A percentile compares a stretch with the other conserved stretches of the same genome.
These are phyloP conservation scores for Aspergillus ostianus DNA, from an alignment of 495 filamentous ascomycete genomes.

Conservation along the genomic window DNA sequence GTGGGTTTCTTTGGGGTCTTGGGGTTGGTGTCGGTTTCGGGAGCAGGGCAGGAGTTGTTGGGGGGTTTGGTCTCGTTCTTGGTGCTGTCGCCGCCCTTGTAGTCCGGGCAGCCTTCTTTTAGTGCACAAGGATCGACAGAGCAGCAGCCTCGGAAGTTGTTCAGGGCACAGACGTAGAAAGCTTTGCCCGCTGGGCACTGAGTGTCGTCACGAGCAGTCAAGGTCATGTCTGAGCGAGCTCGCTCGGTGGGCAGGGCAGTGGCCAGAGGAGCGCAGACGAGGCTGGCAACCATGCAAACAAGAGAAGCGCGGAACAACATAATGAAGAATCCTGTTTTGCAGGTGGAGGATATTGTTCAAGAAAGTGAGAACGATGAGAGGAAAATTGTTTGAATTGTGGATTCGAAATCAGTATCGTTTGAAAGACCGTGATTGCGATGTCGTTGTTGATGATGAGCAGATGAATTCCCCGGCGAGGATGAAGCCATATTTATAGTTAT, in stretches of 20 bases:
- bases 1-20: too few relatives aligned
- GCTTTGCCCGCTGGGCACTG: neutral
- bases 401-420: too few relatives aligned
- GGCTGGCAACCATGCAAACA: neutral
- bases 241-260: constrained; percentile 5
- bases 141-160: constrained; percentile 14
- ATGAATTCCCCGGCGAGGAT: neutral
- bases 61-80: neutral
- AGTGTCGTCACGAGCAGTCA: constrained; percentile 7
- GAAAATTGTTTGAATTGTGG: too few relatives aligned
- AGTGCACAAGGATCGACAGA: constrained; percentile 12
- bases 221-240: neutral
- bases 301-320: neutral
- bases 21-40: neutral
- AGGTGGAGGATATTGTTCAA: too few relatives aligned
- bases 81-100: neutral
- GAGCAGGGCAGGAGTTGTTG: too few relatives aligned
- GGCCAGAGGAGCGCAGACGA: neutral
- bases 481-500: neutral
- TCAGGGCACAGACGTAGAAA: constrained; percentile 7
- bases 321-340: neutral
- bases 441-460: neutral
- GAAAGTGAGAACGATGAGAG: too few relatives aligned
- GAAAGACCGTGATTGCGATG: neutral
- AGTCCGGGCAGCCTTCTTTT: constrained; percentile 1